Base-by-base conservation (phyloP, 108 stramenopile genomes). In the Pseudonitzschia multiseries region DNA sequence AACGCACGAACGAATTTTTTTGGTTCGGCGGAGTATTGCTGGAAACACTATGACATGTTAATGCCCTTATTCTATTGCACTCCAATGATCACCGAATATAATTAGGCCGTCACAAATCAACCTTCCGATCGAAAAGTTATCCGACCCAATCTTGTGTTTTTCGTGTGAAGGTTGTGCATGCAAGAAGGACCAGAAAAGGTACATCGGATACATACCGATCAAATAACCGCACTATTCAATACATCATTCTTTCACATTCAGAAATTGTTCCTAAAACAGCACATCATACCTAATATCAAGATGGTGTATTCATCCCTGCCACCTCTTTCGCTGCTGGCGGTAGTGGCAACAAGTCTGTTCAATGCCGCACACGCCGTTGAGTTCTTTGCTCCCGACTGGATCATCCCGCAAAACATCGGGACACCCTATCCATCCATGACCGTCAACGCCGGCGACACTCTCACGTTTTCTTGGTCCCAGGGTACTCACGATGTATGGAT, bases 401-500 rank as follows among this genome's bases (percentile, higher is more conserved):
- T 67, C 28, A 67, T 67, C 21, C 66, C 66, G 28, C 4, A 4
- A 21, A 67, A 67, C 28, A 41, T 40, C 21, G 0, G 0, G 15
- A 3, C 13, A 17, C 44, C 66, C 8, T 67, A 67, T 27, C 66
- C 66, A 0, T 12, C 46, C n/a, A 46, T 72, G 68, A 60, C 59
- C 18, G 76, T 63, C 0, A 77, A 29, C 12, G 70, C 65, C 26
- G 71, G 66, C 6, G 75, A 76, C 40, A 69, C 75, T 0, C 31
- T 76, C 22, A 57, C 56, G 18, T 76, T 76, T 44, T 15, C 48
- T 8, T 76, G 75, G 75, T 44, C 40, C 6, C 21, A 32, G 18
- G 68, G 75, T 9, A 41, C 26, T 8, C 68, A 76, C 59, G 68
- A 76, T 53, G 46, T 76, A n/a, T 69, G 31, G 29, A 76, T 76